phyloP scores from a whole-genome alignment of 176 grass and related monocot species.

The Tuctoria greenei region DNA sequence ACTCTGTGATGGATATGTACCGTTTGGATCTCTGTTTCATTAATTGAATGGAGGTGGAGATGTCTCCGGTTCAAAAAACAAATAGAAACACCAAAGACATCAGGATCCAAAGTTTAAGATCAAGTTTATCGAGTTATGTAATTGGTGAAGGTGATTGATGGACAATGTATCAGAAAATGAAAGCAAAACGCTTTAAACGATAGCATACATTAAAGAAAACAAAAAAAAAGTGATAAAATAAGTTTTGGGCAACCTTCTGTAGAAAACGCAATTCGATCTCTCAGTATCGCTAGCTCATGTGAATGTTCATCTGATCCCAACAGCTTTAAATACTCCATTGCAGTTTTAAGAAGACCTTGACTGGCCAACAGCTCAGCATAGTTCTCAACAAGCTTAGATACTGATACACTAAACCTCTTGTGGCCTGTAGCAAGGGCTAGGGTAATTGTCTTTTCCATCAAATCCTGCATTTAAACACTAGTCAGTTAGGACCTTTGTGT shows the following conservation, averaged over 20 bases:
- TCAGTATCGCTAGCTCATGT: conserved; percentile 81
- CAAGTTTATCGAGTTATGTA: background rate
- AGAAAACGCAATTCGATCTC: conserved; percentile 79
- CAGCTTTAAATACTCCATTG: conserved; percentile 94
- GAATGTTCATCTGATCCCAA: conserved; percentile 86
- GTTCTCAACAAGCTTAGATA: conserved; percentile 97
- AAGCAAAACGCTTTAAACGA: background rate
- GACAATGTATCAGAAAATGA: background rate
- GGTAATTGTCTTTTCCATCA: conserved; percentile 99
- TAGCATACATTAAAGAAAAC: conserved; percentile 3
- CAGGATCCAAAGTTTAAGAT: background rate
- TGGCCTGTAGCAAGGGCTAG: conserved; percentile 85
- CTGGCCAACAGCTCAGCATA: conserved; percentile 93
- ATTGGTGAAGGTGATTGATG: background rate
- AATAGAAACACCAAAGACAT: background rate
- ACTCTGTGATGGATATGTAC: no score
- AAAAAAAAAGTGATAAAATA: conserved; percentile 10
- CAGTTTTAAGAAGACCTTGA: conserved; percentile 96
- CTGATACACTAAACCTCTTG: conserved; percentile 74
- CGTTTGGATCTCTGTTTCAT: no score
- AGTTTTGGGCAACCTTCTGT: conserved; percentile 47
- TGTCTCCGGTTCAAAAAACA: no score
- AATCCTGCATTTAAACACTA: conserved; percentile 64
- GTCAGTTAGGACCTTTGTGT: conserved; percentile 25
- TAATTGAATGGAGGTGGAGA: no score